Evolutionary conservation across 1,284 basidiomycete genomes (phyloP).

Genomic region (Apiotrichum gracile): DNA sequence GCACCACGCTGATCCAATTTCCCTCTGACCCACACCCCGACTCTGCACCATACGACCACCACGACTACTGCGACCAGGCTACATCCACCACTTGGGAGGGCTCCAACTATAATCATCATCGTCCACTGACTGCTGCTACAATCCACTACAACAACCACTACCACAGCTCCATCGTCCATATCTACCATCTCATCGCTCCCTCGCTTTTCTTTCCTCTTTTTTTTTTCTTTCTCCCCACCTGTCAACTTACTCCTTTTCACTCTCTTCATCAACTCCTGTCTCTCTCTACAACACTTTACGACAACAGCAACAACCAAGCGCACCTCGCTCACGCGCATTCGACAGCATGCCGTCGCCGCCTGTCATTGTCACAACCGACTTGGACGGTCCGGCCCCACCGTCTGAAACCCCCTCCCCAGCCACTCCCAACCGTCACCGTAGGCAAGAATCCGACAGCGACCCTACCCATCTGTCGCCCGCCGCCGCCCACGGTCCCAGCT

Average conservation of each 20-base stretch:
- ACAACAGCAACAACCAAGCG: background rate
- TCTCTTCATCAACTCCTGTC: background rate
- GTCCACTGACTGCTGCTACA: too few relatives aligned
- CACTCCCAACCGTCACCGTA: slow-evolving; percentile 9
- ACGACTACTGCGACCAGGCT: too few relatives aligned
- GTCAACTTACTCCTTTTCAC: background rate
- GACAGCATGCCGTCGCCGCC: slow-evolving; percentile 22
- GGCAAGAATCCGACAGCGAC: slow-evolving; percentile 15
- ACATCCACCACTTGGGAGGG: too few relatives aligned
- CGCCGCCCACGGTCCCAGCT: slow-evolving; percentile 8
- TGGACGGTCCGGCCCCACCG: slow-evolving; percentile 14
- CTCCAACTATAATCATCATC: too few relatives aligned
- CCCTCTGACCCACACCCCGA: too few relatives aligned
- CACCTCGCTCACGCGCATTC: background rate
- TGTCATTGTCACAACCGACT: slow-evolving; percentile 38
- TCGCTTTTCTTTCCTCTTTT: too few relatives aligned
- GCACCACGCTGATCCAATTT: too few relatives aligned
- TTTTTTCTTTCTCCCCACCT: too few relatives aligned
- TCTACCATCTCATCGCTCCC: too few relatives aligned
- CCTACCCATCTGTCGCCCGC: slow-evolving; percentile 28
- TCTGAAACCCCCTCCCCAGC: slow-evolving; percentile 4
- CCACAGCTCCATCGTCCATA: too few relatives aligned
- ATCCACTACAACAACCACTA: too few relatives aligned
- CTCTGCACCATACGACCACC: too few relatives aligned
- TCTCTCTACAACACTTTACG: background rate